A percentile compares a stretch with the other conserved stretches of the same genome.
Conservation (phyloP, 2,329 filamentous ascomycete genomes). For the Rasamsonia emersonii region DNA sequence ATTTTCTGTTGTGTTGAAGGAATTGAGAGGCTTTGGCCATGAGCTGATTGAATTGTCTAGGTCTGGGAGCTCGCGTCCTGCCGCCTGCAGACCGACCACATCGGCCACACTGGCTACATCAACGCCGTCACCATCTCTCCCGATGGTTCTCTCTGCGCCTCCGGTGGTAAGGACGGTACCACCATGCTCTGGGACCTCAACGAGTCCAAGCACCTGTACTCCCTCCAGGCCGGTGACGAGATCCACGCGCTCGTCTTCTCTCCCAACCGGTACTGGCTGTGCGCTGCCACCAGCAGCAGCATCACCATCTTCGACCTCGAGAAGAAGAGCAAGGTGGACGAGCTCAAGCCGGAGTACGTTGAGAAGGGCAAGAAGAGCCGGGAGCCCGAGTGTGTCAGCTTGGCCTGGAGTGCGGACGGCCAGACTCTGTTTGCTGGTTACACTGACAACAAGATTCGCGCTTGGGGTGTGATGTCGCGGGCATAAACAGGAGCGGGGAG, state of each 20-base stretch:
- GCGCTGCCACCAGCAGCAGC: constrained; percentile 90
- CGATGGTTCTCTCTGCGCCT: constrained; percentile 97
- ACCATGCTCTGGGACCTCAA: constrained; percentile 99
- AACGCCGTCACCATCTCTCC: constrained; percentile 99
- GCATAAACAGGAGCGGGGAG: constrained; percentile 47
- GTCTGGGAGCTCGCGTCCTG: constrained; percentile 99
- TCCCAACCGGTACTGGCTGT: constrained; percentile 99
- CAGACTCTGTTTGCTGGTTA: constrained; percentile 99
- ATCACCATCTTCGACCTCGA: constrained; percentile 99
- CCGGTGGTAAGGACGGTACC: constrained; percentile 98
- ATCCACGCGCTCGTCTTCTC: constrained; percentile 99
- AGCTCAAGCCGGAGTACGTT: constrained; percentile 97
- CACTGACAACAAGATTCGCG: constrained; percentile 98
- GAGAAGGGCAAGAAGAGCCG: constrained; percentile 97
- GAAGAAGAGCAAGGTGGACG: constrained; percentile 99
- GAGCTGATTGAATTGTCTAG: constrained; percentile 41
- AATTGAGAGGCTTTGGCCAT: no score
- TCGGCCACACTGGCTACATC: constrained; percentile 97
- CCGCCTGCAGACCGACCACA: constrained; percentile 99
- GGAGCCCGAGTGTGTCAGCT: constrained; percentile 93
- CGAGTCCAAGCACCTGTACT: constrained; percentile 99
- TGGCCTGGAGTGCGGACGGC: constrained; percentile 97
- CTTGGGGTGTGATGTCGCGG: constrained; percentile 95
- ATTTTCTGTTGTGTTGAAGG: no score
- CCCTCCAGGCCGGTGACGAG: constrained; percentile 97